Base-by-base conservation (phyloP, 2,329 filamentous ascomycete species). In the Erysiphe pulchra region DNA sequence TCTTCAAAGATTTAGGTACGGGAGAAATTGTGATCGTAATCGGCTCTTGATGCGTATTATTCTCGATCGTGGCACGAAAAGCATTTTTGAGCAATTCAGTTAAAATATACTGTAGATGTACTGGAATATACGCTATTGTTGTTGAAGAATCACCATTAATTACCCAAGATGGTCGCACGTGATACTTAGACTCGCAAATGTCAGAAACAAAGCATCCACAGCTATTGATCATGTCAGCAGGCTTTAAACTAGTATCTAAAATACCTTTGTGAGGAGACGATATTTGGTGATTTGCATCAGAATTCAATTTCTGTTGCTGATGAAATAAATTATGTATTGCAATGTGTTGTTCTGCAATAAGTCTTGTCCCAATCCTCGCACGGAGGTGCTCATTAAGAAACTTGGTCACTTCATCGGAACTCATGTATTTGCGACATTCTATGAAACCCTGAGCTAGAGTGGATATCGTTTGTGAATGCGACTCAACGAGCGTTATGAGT, bases 1-100 rank as follows among this genome's bases (percentile, higher is more conserved):
- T 33, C 6, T 24, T 24, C 20, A 6, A 24, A 10, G 57, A 42
- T 41, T 54, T 51, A 30, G 55, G 54, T 52, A 77, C 71, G 0
- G 73, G 81, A 0, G 87, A 87, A 50, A 98, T 90, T 13, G 90
- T 98, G 49, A 95, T 77, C 52, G 93, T 82, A 37, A 98, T 70
- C 1, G 87, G 83, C 51, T 92, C 80, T 38, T 72, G 69, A 53
- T 80, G 78, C 55, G 73, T 77, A n/a, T 76, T 75, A 47, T 72
- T 77, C 61, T 98, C 90, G 10, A 95, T 77, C 0, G 84, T 92
- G 4, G 90, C 87, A 39, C 90, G 75, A 64, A 95, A 98, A 1
- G 86, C 83, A 57, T 98, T 98, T 62, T 98, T 98, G 48, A 98
- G 70, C 1, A 98, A 70, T 61, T 98, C 90, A 0, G 87, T 98